Conservation (phyloP, 805 yeast genomes). For the Candida stauntonica region DNA sequence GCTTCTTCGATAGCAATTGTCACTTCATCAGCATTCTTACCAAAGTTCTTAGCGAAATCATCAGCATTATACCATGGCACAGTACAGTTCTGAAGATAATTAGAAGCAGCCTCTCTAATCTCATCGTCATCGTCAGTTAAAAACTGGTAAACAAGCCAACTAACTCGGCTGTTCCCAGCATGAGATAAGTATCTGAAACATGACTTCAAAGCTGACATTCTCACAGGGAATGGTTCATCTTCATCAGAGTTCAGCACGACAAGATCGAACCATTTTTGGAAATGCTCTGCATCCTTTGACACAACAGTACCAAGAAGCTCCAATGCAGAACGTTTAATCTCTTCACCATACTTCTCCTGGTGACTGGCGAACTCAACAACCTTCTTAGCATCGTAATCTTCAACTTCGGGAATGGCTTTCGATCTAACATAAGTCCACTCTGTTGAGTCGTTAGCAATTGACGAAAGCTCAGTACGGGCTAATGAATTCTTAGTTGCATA, state of each 20-base stretch:
- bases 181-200: conserved; percentile 28
- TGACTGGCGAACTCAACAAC: conserved; percentile 29
- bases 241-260: conserved; percentile 31
- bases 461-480: conserved; percentile 8
- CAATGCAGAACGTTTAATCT: conserved; percentile 42
- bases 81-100: conserved; percentile 33
- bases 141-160: conserved; percentile 32
- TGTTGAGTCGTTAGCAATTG: conserved; percentile 23
- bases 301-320: conserved; percentile 48
- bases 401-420: conserved; percentile 27
- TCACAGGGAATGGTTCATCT: conserved; percentile 38
- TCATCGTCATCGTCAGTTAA: conserved; percentile 66
- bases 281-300: conserved; percentile 29
- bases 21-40: conserved; percentile 5
- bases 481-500: conserved; percentile 22
- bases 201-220: conserved; percentile 44
- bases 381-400: conserved; percentile 23
- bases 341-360: conserved; percentile 37
- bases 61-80: conserved; percentile 34
- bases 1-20: conserved; percentile 13
- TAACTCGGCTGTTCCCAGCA: conserved; percentile 17
- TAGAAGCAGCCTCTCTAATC: conserved; percentile 46
- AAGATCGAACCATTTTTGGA: conserved; percentile 13
- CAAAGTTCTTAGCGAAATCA: conserved; percentile 18
- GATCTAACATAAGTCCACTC: conserved; percentile 45